phyloP scores from a whole-genome alignment of 2,329 filamentous ascomycete genomes.

The Cladosporium phlei region DNA sequence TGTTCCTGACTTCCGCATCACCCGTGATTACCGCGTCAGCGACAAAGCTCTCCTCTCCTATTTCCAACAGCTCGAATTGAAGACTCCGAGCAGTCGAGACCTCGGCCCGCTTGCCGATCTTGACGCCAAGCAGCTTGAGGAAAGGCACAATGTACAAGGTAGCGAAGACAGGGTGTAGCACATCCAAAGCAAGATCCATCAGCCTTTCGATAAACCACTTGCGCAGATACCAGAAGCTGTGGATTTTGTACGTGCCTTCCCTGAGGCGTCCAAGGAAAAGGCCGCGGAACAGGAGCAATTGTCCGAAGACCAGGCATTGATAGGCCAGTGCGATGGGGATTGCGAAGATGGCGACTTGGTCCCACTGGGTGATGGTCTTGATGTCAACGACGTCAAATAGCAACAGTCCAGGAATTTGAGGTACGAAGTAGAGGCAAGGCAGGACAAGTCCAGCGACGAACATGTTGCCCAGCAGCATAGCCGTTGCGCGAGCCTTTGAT shows the following conservation, averaged over 20 bases:
- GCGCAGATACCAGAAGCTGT: slow-evolving; percentile 21
- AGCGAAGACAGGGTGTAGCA: slow-evolving; percentile 23
- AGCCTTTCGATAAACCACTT: slow-evolving; percentile 24
- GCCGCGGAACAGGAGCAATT: slow-evolving; percentile 20
- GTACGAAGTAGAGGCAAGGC: slow-evolving; percentile 19
- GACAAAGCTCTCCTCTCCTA: slow-evolving; percentile 23
- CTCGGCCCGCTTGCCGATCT: slow-evolving; percentile 23
- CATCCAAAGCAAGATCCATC: slow-evolving; percentile 23
- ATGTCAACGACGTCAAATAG: slow-evolving; percentile 20
- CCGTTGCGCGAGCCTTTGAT: slow-evolving; percentile 15
- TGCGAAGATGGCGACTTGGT: slow-evolving; percentile 19
- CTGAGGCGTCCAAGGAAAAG: slow-evolving; percentile 17
- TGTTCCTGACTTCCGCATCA: slow-evolving; percentile 18
- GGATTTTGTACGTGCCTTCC: slow-evolving; percentile 20
- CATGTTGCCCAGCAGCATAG: slow-evolving; percentile 17
- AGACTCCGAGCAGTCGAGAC: slow-evolving; percentile 23
- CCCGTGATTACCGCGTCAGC: slow-evolving; percentile 22
- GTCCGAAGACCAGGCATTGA: slow-evolving; percentile 19
- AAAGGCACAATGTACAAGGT: slow-evolving; percentile 25
- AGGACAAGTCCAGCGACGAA: slow-evolving; percentile 16
- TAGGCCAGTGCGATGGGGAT: slow-evolving; percentile 22
- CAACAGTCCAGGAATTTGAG: slow-evolving; percentile 22
- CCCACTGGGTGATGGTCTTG: slow-evolving; percentile 16
- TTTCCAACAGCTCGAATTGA: slow-evolving; percentile 21
- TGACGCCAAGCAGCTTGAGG: slow-evolving; percentile 20